phyloP scores from a whole-genome alignment of 2,329 filamentous ascomycete genomes.

The Pestalotiopsis sp. region DNA sequence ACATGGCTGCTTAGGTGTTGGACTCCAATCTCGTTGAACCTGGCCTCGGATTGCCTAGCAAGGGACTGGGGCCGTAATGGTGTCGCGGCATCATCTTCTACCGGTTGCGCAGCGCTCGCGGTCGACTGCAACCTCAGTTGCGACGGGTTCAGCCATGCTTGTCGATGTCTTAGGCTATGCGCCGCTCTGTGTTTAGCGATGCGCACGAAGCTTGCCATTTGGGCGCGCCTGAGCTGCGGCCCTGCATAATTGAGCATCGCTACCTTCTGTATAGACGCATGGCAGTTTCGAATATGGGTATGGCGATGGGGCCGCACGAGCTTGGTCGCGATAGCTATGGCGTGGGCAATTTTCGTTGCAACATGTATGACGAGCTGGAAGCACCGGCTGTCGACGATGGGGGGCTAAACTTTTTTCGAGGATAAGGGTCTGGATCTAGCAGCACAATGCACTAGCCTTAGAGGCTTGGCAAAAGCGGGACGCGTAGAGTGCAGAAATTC shows the following conservation, averaged over 20 bases:
- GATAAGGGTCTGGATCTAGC: background rate
- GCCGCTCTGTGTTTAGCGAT: conserved; percentile 51
- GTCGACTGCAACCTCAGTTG: conserved; percentile 48
- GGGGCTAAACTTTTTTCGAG: conserved; percentile 4
- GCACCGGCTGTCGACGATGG: background rate
- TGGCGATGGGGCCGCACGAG: too few species aligned
- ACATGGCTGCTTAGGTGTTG: conserved; percentile 89
- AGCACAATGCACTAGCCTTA: background rate
- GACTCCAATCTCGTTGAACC: conserved; percentile 91
- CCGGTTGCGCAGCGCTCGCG: conserved; percentile 25
- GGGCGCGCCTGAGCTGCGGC: conserved; percentile 40
- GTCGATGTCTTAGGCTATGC: conserved; percentile 32
- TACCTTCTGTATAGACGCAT: conserved; percentile 26
- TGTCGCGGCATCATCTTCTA: conserved; percentile 16
- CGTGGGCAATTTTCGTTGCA: background rate
- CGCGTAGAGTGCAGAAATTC: background rate
- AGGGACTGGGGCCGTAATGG: conserved; percentile 20
- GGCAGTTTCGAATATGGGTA: conserved; percentile 2
- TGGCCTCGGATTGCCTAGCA: conserved; percentile 56
- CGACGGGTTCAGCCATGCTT: conserved; percentile 21
- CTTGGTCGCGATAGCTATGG: background rate
- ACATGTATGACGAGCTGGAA: conserved; percentile 4
- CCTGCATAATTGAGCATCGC: conserved; percentile 42
- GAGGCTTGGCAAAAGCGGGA: background rate
- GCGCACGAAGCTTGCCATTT: conserved; percentile 50